Percentiles rank a stretch among this genome's conserved stretches.
Conservation (phyloP, 2,329 filamentous ascomycete genomes). For the Arthroderma uncinatum region DNA sequence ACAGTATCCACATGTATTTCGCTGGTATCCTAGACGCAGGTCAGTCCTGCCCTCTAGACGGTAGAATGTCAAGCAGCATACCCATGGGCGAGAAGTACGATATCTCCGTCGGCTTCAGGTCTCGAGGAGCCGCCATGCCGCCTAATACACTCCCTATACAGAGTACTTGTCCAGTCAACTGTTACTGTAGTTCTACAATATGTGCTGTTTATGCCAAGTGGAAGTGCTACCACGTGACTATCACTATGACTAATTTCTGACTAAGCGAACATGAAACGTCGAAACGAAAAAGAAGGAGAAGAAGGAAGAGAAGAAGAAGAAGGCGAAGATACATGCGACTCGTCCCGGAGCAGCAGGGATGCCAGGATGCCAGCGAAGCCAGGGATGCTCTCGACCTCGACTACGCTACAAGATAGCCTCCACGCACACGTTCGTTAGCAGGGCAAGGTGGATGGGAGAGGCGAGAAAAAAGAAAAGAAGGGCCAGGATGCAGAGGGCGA, state of each 20-base stretch:
- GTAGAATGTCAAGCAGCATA: neutral
- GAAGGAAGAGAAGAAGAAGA: neutral
- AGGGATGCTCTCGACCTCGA: neutral
- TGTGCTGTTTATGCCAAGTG: too few species aligned
- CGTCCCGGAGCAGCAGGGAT: neutral
- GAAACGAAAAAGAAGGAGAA: neutral
- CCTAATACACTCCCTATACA: too few species aligned
- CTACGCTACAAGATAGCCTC: neutral
- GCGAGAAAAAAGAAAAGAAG: neutral
- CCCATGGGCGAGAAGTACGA: slow-evolving; percentile 6
- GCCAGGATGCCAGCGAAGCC: neutral
- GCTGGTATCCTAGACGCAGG: slow-evolving; percentile 33
- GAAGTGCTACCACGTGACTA: neutral
- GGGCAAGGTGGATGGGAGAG: neutral
- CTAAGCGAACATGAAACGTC: neutral
- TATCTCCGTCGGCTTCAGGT: slow-evolving; percentile 1
- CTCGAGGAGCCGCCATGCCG: neutral
- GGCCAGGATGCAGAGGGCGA: neutral
- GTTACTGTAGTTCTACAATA: too few species aligned
- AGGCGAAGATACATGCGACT: neutral
- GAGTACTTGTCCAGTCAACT: too few species aligned
- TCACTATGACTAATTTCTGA: too few species aligned
- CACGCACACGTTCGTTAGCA: neutral
- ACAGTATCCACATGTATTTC: slow-evolving; percentile 40
- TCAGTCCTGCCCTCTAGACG: neutral